Evolutionary conservation across 345 rosid species (phyloP).

Genomic region (Brassica cretica): DNA sequence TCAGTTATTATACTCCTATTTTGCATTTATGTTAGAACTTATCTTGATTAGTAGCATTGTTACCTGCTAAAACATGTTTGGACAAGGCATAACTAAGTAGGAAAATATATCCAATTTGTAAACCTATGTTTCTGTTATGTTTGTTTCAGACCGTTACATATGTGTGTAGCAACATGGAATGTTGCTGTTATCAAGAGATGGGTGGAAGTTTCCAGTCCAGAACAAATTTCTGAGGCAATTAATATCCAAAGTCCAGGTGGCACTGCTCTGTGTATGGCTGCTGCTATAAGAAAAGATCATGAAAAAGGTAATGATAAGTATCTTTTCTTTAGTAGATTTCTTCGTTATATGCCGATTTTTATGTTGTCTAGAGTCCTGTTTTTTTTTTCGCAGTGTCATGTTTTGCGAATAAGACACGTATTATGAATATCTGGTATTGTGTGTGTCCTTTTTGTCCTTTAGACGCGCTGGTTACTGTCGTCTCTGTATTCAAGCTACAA

Average conservation of each 20-base stretch:
- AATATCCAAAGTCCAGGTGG: conserved; percentile 77
- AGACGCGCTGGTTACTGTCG: too few relatives aligned
- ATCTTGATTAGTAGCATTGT: conserved; percentile 10
- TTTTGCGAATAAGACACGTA: too few relatives aligned
- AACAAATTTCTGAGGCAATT: conserved; percentile 74
- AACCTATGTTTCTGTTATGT: conserved; percentile 6
- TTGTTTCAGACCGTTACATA: conserved; percentile 79
- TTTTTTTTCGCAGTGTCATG: too few relatives aligned
- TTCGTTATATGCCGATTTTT: too few relatives aligned
- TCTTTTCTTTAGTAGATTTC: background rate
- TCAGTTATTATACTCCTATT: conserved; percentile 1
- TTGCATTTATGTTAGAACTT: conserved; percentile 1
- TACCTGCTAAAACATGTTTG: conserved; percentile 7
- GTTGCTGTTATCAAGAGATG: conserved; percentile 90
- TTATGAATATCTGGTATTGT: too few relatives aligned
- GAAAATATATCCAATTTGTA: conserved; percentile 4
- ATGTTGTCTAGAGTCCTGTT: too few relatives aligned
- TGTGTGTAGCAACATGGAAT: conserved; percentile 84
- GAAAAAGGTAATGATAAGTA: conserved; percentile 66
- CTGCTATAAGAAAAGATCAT: conserved; percentile 85
- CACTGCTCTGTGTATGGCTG: conserved; percentile 92
- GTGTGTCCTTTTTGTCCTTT: too few relatives aligned
- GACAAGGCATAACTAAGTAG: background rate
- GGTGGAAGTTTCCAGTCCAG: conserved; percentile 72
- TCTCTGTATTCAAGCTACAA: too few relatives aligned